phyloP scores from a whole-genome alignment of 352 stramenopile species.

The Globisporangium middletonii region DNA sequence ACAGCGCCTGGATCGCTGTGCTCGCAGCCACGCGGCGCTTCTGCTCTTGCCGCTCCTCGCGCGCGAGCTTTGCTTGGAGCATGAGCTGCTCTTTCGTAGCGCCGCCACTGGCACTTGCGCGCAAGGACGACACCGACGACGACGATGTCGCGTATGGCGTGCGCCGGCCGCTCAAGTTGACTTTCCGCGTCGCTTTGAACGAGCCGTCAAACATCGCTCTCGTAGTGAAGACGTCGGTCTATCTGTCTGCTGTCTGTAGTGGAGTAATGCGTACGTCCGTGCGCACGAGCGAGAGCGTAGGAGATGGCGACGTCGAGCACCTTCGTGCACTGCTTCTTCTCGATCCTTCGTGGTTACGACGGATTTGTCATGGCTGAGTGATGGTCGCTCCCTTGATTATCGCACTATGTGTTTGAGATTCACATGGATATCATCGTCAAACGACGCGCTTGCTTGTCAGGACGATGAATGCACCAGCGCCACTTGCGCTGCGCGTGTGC shows the following conservation, averaged over 20 bases:
- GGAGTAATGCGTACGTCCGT: too few species aligned
- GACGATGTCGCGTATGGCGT: constrained; percentile 20
- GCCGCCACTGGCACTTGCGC: neutral
- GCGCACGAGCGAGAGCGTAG: too few species aligned
- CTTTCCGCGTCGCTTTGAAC: constrained; percentile 62
- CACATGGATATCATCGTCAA: too few species aligned
- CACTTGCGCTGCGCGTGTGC: constrained; percentile 13
- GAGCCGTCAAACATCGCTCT: constrained; percentile 61
- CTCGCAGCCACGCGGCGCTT: constrained; percentile 33
- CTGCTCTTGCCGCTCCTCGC: constrained; percentile 45
- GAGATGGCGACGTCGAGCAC: too few species aligned
- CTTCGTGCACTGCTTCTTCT: too few species aligned
- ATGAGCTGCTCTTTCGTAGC: constrained; percentile 45
- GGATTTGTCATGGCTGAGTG: too few species aligned
- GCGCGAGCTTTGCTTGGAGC: constrained; percentile 41
- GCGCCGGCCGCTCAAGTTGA: constrained; percentile 63
- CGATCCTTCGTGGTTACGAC: too few species aligned
- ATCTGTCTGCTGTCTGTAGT: too few species aligned
- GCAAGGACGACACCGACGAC: constrained; percentile 13
- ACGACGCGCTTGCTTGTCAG: neutral
- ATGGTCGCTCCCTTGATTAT: too few species aligned
- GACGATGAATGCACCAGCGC: neutral
- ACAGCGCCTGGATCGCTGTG: constrained; percentile 45
- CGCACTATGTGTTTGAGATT: too few species aligned
- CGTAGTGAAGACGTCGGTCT: neutral